A percentile compares a stretch with the other conserved stretches of the same genome.
These are phyloP conservation scores for Hericium coralloides DNA, from an alignment of 768 basidiomycete species.

Conservation along the genomic window DNA sequence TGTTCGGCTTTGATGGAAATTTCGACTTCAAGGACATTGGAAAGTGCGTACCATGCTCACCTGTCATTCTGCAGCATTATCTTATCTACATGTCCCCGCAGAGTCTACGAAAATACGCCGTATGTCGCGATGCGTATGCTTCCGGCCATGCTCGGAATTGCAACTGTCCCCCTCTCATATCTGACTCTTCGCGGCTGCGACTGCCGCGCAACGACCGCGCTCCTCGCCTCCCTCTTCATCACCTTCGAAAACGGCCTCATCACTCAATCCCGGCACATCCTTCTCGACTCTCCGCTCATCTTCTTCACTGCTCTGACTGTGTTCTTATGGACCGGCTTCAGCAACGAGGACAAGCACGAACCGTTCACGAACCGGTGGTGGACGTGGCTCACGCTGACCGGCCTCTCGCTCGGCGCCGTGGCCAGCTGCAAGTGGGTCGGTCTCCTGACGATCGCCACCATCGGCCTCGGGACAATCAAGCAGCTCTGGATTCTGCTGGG, in stretches of 20 bases:
- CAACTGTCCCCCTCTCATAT: constrained; percentile 85
- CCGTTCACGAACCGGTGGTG: constrained; percentile 89
- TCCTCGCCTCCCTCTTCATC: constrained; percentile 84
- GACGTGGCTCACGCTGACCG: constrained; percentile 83
- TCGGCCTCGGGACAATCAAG: constrained; percentile 75
- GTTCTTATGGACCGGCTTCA: constrained; percentile 86
- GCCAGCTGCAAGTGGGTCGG: constrained; percentile 98
- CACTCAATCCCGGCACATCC: constrained; percentile 94
- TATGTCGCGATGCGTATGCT: constrained; percentile 96
- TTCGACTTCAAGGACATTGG: constrained; percentile 98
- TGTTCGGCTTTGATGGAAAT: constrained; percentile 83
- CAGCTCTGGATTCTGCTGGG: constrained; percentile 90
- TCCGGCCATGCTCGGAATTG: constrained; percentile 84
- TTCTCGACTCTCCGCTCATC: constrained; percentile 95
- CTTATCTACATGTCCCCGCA: constrained; percentile 21
- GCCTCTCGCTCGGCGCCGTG: constrained; percentile 86
- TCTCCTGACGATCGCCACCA: constrained; percentile 91
- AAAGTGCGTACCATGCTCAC: constrained; percentile 50
- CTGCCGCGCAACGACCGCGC: constrained; percentile 84
- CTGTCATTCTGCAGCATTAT: neutral
- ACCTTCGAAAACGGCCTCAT: constrained; percentile 95
- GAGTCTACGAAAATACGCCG: constrained; percentile 79
- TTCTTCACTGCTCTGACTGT: constrained; percentile 93
- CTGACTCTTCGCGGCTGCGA: constrained; percentile 90
- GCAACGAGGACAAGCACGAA: constrained; percentile 78